phyloP scores from a whole-genome alignment of 257 asterid genomes.

The Haberlea rhodopensis region DNA sequence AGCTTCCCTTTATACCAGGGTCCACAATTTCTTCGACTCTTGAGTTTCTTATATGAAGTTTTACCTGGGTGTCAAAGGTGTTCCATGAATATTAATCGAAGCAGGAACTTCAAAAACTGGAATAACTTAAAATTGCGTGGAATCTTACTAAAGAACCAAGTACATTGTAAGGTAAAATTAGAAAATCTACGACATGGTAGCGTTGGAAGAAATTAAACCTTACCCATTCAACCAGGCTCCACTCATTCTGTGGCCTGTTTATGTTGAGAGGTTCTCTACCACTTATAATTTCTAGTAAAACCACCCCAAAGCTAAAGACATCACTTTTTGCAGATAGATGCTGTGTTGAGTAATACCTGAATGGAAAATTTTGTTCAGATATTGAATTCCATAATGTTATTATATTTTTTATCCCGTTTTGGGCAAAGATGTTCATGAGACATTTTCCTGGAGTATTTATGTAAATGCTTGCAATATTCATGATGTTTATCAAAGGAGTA shows the following conservation, averaged over 20 bases:
- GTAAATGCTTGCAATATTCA: background rate
- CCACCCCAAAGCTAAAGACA: slow-evolving; percentile 82
- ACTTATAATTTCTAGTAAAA: slow-evolving; percentile 64
- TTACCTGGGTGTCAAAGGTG: slow-evolving; percentile 49
- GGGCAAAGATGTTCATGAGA: slow-evolving; percentile 6
- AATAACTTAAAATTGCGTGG: background rate
- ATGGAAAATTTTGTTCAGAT: background rate
- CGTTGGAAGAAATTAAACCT: slow-evolving; percentile 23
- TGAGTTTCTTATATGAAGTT: slow-evolving; percentile 69
- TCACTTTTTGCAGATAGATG: slow-evolving; percentile 79
- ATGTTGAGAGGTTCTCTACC: slow-evolving; percentile 86
- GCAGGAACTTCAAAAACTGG: background rate
- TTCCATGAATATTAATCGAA: background rate
- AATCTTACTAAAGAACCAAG: background rate
- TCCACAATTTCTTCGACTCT: slow-evolving; percentile 61
- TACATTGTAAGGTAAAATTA: slow-evolving; percentile 1
- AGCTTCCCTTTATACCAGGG: slow-evolving; percentile 47
- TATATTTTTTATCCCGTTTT: background rate
- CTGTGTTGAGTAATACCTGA: slow-evolving; percentile 36
- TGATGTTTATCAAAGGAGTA: background rate
- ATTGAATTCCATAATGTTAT: background rate
- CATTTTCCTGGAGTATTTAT: background rate
- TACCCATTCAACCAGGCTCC: slow-evolving; percentile 97
- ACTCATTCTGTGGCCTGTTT: slow-evolving; percentile 67
- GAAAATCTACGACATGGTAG: background rate